These are phyloP conservation scores for Podospora pseudoanserina DNA, from an alignment of 495 filamentous ascomycete genomes.

Conservation along the genomic window DNA sequence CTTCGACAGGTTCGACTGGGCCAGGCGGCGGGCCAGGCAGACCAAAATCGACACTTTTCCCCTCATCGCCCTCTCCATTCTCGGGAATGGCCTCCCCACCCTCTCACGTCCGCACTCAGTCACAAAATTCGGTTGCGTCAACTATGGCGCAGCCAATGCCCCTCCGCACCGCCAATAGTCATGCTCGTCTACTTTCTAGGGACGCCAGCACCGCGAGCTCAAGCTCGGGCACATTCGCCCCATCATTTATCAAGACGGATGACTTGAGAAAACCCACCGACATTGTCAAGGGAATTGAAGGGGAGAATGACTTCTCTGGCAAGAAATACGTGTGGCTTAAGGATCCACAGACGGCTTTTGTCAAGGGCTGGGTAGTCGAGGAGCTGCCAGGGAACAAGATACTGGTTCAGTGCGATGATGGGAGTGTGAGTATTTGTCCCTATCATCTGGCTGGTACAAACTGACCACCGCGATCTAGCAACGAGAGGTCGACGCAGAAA, in stretches of 20 bases:
- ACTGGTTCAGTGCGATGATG: constrained; percentile 90
- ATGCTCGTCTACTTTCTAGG: constrained; percentile 61
- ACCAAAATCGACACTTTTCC: constrained; percentile 69
- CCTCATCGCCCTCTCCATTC: constrained; percentile 49
- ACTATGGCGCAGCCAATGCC: constrained; percentile 32
- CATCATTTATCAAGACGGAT: constrained; percentile 87
- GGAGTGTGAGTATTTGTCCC: constrained; percentile 59
- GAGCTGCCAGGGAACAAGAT: constrained; percentile 65
- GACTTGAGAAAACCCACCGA: constrained; percentile 64
- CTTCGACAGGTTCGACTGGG: constrained; percentile 56
- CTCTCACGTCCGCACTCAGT: constrained; percentile 40
- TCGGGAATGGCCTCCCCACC: constrained; percentile 32
- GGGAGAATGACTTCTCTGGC: constrained; percentile 98
- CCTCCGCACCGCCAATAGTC: constrained; percentile 28
- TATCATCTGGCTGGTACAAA: neutral
- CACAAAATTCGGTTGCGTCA: constrained; percentile 34
- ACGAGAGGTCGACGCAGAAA: constrained; percentile 77
- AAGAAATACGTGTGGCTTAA: constrained; percentile 97
- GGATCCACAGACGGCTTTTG: constrained; percentile 81
- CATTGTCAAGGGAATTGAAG: constrained; percentile 73
- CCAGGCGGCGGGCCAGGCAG: constrained; percentile 37
- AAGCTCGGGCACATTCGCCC: constrained; percentile 78
- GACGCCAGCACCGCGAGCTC: constrained; percentile 42
- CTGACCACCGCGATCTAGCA: constrained; percentile 52
- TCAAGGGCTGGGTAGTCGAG: constrained; percentile 86